A percentile compares a stretch with the other conserved stretches of the same genome.
These are phyloP conservation scores for Leccinum obscurum DNA, from an alignment of 768 basidiomycete genomes.

Conservation along the genomic window DNA sequence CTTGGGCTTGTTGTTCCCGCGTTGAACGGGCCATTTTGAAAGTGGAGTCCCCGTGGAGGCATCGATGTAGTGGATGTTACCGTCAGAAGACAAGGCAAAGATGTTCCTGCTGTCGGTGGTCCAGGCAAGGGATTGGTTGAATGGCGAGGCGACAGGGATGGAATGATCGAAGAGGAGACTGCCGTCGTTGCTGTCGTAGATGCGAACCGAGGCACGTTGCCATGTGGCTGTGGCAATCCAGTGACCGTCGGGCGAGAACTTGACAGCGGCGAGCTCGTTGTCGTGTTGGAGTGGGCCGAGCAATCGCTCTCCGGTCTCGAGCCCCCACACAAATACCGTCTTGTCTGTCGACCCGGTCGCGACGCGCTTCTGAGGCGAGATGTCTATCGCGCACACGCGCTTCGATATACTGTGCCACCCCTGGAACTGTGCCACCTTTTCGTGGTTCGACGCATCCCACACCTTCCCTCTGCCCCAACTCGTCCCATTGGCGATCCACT, in stretches of 20 bases:
- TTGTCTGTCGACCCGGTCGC: background rate
- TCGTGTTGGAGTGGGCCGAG: background rate
- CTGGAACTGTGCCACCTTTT: background rate
- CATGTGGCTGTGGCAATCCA: background rate
- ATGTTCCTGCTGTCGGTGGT: background rate
- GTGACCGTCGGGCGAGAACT: background rate
- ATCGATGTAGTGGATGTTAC: background rate
- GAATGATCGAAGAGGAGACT: background rate
- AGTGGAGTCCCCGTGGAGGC: background rate
- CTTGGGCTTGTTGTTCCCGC: background rate
- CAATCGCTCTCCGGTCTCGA: background rate
- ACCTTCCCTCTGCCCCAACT: background rate
- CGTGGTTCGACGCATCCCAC: background rate
- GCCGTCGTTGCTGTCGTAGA: background rate
- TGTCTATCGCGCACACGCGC: background rate
- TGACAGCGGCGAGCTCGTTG: background rate
- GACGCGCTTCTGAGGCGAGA: background rate
- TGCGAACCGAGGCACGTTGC: background rate
- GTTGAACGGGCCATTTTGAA: background rate
- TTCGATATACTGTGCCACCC: background rate
- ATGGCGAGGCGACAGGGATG: background rate
- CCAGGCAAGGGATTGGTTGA: background rate
- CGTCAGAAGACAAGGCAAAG: background rate
- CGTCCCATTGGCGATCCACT: background rate
- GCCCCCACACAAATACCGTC: background rate